phyloP scores from a whole-genome alignment of 768 basidiomycete species.

The Lentinula guzmanii region DNA sequence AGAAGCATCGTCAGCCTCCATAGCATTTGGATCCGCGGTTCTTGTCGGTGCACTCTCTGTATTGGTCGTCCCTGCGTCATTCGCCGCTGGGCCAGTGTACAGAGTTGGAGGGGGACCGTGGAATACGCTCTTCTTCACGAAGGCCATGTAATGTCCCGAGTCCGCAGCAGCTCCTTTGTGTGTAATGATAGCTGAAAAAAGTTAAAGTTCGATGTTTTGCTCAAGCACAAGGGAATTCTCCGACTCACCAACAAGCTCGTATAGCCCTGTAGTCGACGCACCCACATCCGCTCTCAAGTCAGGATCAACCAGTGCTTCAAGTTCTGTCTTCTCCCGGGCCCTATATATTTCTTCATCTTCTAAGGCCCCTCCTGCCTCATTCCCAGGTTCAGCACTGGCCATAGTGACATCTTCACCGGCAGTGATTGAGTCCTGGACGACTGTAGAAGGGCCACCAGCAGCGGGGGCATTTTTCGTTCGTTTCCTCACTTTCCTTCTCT shows the following conservation, averaged over 20 bases:
- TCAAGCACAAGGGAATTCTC: neutral
- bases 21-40: slow-evolving; percentile 6
- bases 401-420: slow-evolving; percentile 27
- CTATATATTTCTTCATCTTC: slow-evolving; percentile 64
- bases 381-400: neutral
- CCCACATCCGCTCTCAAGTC: slow-evolving; percentile 66
- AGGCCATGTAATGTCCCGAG: slow-evolving; percentile 93
- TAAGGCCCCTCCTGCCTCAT: slow-evolving; percentile 35
- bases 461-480: slow-evolving; percentile 47
- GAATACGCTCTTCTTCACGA: slow-evolving; percentile 75
- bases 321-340: slow-evolving; percentile 55
- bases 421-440: slow-evolving; percentile 10
- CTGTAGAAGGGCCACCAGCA: slow-evolving; percentile 16
- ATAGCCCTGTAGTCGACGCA: slow-evolving; percentile 73
- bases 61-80: slow-evolving; percentile 1
- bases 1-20: slow-evolving; percentile 11
- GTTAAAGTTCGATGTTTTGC: neutral
- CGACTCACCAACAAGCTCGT: slow-evolving; percentile 82
- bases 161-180: slow-evolving; percentile 97
- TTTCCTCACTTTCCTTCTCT: slow-evolving; percentile 77
- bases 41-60: neutral
- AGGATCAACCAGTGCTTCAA: slow-evolving; percentile 59
- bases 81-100: neutral
- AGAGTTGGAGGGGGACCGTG: slow-evolving; percentile 29
- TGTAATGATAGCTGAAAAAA: slow-evolving; percentile 72